Conservation (phyloP, 2,329 filamentous ascomycete species). For the Diaporthe sp. region DNA sequence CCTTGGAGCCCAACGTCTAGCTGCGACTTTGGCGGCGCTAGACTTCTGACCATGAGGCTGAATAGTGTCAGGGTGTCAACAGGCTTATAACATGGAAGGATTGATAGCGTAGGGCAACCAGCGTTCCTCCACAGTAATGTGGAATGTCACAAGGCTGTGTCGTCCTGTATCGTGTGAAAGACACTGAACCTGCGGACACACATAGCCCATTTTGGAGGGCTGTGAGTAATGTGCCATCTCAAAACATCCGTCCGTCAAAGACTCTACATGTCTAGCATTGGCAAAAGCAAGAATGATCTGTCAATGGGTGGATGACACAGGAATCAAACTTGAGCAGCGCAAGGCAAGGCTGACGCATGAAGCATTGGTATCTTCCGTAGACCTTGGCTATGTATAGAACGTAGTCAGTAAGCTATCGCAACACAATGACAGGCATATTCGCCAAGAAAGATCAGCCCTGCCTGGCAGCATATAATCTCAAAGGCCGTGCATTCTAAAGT, state of each 20-base stretch:
- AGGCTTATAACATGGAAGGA: too few relatives aligned
- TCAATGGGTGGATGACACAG: neutral
- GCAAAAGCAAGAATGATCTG: neutral
- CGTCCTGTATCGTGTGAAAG: too few relatives aligned
- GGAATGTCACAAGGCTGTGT: too few relatives aligned
- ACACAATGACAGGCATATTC: too few relatives aligned
- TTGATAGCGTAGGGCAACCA: too few relatives aligned
- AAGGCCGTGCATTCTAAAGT: accelerated
- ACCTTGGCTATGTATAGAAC: neutral
- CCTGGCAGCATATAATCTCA: neutral
- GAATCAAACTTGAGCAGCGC: neutral
- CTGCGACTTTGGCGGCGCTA: too few relatives aligned
- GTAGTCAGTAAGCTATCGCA: neutral
- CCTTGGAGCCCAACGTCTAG: too few relatives aligned
- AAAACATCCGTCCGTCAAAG: neutral
- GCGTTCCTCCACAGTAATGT: too few relatives aligned
- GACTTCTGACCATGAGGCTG: too few relatives aligned
- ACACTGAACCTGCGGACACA: neutral
- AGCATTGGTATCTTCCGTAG: neutral
- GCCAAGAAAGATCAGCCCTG: neutral
- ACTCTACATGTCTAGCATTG: neutral
- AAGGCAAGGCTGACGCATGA: neutral
- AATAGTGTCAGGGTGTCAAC: too few relatives aligned
- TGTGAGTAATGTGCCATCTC: neutral
- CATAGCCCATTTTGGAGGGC: neutral